Evolutionary conservation across 257 asterid genomes (phyloP).

Genomic region (Solanum lycopersicoides): DNA sequence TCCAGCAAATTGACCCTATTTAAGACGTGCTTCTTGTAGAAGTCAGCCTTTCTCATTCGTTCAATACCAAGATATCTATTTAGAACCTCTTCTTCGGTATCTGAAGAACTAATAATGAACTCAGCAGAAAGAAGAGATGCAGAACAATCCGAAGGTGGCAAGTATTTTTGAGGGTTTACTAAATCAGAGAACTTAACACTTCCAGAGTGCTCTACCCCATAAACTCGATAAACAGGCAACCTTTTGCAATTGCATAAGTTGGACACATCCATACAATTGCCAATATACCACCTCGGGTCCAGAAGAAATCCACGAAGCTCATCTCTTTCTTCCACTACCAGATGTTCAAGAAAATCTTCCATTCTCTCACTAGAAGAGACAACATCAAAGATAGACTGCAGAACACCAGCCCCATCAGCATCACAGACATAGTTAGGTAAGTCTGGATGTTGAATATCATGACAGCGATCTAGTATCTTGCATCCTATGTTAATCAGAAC

Average conservation of each 20-base stretch:
- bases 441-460: slow-evolving; percentile 64
- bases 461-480: slow-evolving; percentile 47
- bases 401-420: slow-evolving; percentile 66
- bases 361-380: slow-evolving; percentile 48
- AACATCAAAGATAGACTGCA: slow-evolving; percentile 63
- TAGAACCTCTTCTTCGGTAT: slow-evolving; percentile 71
- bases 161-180: slow-evolving; percentile 61
- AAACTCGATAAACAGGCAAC: slow-evolving; percentile 72
- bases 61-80: slow-evolving; percentile 57
- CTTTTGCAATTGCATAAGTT: slow-evolving; percentile 81
- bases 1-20: slow-evolving; percentile 43
- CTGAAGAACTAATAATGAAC: slow-evolving; percentile 45
- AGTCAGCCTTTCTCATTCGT: slow-evolving; percentile 71
- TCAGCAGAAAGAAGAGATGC: slow-evolving; percentile 52
- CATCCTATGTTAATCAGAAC: slow-evolving; percentile 80
- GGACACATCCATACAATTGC: slow-evolving; percentile 59
- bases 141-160: slow-evolving; percentile 69
- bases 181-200: slow-evolving; percentile 61
- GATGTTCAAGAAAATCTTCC: slow-evolving; percentile 45
- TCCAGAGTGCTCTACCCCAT: slow-evolving; percentile 45
- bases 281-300: slow-evolving; percentile 76
- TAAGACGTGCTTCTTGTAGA: slow-evolving; percentile 54
- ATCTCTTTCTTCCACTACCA: slow-evolving; percentile 76
- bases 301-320: slow-evolving; percentile 73
- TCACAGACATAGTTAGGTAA: slow-evolving; percentile 48